These are phyloP conservation scores for Austroboletus eburneus DNA, from an alignment of 768 basidiomycete genomes.

Conservation along the genomic window DNA sequence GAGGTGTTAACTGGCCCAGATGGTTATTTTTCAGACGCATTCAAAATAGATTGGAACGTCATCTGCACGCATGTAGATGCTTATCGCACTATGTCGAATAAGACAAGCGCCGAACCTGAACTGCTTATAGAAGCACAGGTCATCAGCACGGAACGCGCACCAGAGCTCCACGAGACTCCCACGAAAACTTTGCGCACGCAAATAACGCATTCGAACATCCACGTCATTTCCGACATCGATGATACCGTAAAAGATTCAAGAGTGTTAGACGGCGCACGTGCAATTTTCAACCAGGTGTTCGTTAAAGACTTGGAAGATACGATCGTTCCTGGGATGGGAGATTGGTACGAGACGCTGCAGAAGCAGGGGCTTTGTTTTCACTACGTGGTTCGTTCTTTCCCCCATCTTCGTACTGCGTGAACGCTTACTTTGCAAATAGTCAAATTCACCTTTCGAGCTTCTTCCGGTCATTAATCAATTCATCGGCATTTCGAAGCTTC, in stretches of 20 bases:
- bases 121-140: conserved; percentile 55
- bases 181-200: conserved; percentile 34
- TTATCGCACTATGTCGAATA: conserved; percentile 54
- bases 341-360: conserved; percentile 73
- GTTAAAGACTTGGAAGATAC: conserved; percentile 78
- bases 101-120: conserved; percentile 38
- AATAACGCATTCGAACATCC: conserved; percentile 59
- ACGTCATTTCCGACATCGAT: conserved; percentile 91
- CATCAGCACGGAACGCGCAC: conserved; percentile 35
- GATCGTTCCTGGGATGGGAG: conserved; percentile 77
- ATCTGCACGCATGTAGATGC: conserved; percentile 59
- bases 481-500: conserved; percentile 63
- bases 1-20: conserved; percentile 59
- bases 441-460: conserved; percentile 85
- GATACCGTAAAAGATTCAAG: conserved; percentile 75
- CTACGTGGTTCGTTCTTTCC: conserved; percentile 66
- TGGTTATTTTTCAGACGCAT: conserved; percentile 67
- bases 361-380: conserved; percentile 72
- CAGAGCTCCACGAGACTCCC: conserved; percentile 35
- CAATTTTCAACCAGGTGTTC: conserved; percentile 89
- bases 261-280: conserved; percentile 72
- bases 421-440: conserved; percentile 41
- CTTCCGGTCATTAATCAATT: conserved; percentile 77
- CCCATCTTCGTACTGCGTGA: not conserved
- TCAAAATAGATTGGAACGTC: conserved; percentile 65